Evolutionary conservation across 2,329 filamentous ascomycete genomes (phyloP), one percentile per base, ranked within the genome.

Genomic region (Apiospora marii): DNA sequence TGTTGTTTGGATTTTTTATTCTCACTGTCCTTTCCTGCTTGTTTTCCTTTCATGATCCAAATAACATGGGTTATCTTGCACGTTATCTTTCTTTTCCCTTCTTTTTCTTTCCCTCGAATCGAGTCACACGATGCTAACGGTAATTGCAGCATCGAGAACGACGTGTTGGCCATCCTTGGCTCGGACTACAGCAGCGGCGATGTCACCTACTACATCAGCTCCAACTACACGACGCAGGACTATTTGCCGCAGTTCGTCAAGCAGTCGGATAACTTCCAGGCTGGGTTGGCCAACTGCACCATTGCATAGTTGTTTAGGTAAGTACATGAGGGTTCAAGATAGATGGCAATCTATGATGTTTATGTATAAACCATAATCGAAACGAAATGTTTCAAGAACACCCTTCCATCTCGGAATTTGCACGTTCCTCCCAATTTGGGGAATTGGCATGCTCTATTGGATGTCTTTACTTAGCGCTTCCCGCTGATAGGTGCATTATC

Each of bases 201-300:
- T 74, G 81, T 85, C 5, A 76, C 77, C 41, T 82, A 82, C 71
- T 85, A 85, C 69, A 79, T 85, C 67, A 78, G 81, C 72, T 80
- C 80, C 69, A 81, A 82, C 72, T 84, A 84, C 73, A 83, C 80
- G 3, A 82, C 82, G 14, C 82, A 80, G 74, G 82, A 84, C 68
- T 84, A 83, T 72, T 77, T 85, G 70, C 78, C 83, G 8, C 79
- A 82, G 24, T 86, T 83, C 71, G 81, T 83, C 13, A 77, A 82
- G 77, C 74, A 80, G 37, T 79, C 79, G 30, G 73, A 76, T 2
- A 48, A 64, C 2, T 86, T 84, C 79, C 81, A 83, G 70, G 77
- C 79, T 3, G 80, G 81, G 12, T 72, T 81, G 69, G 76, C 82
- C 8, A 78, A 83, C 72, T 85, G 84, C 73, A 78, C 81, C 0